Evolutionary conservation across 306 rosid species (phyloP), one percentile per base, ranked within the genome.

Genomic region (Medicago arabica): DNA sequence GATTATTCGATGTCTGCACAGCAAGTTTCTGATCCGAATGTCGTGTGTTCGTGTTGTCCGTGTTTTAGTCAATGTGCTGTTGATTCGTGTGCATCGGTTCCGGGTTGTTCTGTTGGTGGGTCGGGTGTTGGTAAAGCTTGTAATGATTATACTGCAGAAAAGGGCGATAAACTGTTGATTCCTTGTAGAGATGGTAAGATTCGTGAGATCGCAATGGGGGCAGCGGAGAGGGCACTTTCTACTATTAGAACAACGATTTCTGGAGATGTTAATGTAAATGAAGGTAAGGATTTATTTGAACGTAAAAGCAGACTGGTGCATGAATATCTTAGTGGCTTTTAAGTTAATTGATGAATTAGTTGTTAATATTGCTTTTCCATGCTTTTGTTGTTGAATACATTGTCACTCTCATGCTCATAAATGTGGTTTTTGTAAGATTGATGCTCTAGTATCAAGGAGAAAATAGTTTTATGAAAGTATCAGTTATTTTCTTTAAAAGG

Each of bases 201-300:
- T 46, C 82, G 43, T 40, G 79, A 84, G 76, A 82, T 91, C 63
- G 97, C 92, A 8, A 83, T 87, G 87, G 93, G 81, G 70, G 92
- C 90, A 74, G 93, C 93, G 64, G 89, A 86, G 78, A 90, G 74
- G 87, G 98, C 96, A 59, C 69, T 90, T 54, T 90, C 93, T 74
- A 71, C 95, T 7, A 59, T 90, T 59, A 84, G 66, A 77, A 72
- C 76, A 47, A 77, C 72, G 61, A 34, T 75, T 58, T 69, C 85
- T 50, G 87, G 80, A 51, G 87, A 85, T 88, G 72, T 81, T 68
- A 60, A 79, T 71, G 49, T 41, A 75, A 86, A 53, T 74, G 81
- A 83, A 90, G 97, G 98, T 92, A 75, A 77, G 57, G 73, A 38
- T 68, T 72, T 63, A 38, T 68, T 72, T 63, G 59, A 75, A 49